Conservation (phyloP, 2,329 filamentous ascomycete genomes). For the Arthrobotrys megalospora region DNA sequence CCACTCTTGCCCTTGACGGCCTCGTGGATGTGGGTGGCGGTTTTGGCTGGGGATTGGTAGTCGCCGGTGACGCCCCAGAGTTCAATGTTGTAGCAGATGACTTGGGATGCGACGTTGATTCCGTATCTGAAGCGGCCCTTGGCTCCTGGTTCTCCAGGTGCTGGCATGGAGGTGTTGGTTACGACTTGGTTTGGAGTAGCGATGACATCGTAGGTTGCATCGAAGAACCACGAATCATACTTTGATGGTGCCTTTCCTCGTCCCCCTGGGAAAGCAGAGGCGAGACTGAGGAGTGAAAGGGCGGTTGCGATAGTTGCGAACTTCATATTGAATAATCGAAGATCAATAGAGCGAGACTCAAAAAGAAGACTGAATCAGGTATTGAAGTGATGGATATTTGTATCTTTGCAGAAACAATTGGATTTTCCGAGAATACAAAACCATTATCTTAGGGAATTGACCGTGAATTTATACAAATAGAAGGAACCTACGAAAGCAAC, state of each 20-base stretch:
- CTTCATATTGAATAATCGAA: slow-evolving; percentile 15
- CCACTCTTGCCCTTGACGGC: slow-evolving; percentile 69
- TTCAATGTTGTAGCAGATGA: slow-evolving; percentile 70
- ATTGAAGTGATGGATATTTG: too few species aligned
- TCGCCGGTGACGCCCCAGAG: slow-evolving; percentile 69
- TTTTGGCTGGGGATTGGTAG: slow-evolving; percentile 71
- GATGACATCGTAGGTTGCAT: slow-evolving; percentile 25
- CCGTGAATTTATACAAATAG: too few species aligned
- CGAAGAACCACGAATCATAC: slow-evolving; percentile 16
- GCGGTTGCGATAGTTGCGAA: neutral
- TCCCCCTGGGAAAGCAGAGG: neutral
- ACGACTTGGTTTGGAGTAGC: slow-evolving; percentile 30
- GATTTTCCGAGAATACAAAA: too few species aligned
- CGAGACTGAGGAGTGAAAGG: neutral
- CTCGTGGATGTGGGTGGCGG: slow-evolving; percentile 74
- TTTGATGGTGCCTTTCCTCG: neutral
- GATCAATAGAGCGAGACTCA: too few species aligned
- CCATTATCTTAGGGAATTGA: too few species aligned
- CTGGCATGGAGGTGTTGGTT: slow-evolving; percentile 26
- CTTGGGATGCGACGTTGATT: slow-evolving; percentile 70
- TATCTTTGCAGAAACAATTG: too few species aligned
- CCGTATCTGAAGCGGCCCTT: slow-evolving; percentile 72
- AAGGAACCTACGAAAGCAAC: too few species aligned
- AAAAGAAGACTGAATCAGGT: too few species aligned
- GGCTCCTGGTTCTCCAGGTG: slow-evolving; percentile 65